Conservation (phyloP, 2,329 filamentous ascomycete species). For the Xylaria sp. region DNA sequence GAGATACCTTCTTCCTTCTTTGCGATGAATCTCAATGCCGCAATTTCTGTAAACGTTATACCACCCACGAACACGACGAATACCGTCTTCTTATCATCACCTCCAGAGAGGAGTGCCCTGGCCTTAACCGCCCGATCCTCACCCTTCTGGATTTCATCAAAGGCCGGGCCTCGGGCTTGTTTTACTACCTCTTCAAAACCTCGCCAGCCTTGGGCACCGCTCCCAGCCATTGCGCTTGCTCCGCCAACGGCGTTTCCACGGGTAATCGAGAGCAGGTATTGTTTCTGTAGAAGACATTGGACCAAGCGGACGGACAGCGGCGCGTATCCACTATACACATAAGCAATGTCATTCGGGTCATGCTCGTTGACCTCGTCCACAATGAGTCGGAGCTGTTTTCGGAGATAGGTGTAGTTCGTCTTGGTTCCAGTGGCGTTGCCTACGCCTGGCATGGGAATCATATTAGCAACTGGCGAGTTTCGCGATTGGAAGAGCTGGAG, state of each 20-base stretch:
- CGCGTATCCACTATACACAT: conserved; percentile 95
- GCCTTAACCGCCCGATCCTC: conserved; percentile 91
- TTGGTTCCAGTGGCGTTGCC: conserved; percentile 57
- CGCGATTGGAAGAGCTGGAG: conserved; percentile 78
- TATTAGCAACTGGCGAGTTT: conserved; percentile 69
- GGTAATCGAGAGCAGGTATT: conserved; percentile 67
- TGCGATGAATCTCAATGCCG: conserved; percentile 84
- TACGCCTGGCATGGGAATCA: conserved; percentile 68
- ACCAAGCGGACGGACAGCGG: conserved; percentile 86
- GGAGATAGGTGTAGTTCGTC: conserved; percentile 85
- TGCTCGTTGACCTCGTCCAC: conserved; percentile 96
- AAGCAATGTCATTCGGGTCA: conserved; percentile 90
- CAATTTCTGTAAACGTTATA: conserved; percentile 93
- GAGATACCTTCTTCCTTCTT: conserved; percentile 66
- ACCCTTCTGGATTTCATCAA: conserved; percentile 87
- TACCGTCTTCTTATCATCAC: conserved; percentile 71
- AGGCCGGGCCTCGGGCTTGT: conserved; percentile 79
- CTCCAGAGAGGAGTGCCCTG: conserved; percentile 72
- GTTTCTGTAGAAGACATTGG: conserved; percentile 89
- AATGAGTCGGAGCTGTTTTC: conserved; percentile 81
- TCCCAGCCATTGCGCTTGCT: conserved; percentile 45
- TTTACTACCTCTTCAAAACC: conserved; percentile 91
- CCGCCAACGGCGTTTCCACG: conserved; percentile 52
- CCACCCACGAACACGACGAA: conserved; percentile 98
- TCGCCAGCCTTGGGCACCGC: conserved; percentile 74